Evolutionary conservation across 805 yeast genomes (phyloP).

Genomic region (Metschnikowia koreensis): DNA sequence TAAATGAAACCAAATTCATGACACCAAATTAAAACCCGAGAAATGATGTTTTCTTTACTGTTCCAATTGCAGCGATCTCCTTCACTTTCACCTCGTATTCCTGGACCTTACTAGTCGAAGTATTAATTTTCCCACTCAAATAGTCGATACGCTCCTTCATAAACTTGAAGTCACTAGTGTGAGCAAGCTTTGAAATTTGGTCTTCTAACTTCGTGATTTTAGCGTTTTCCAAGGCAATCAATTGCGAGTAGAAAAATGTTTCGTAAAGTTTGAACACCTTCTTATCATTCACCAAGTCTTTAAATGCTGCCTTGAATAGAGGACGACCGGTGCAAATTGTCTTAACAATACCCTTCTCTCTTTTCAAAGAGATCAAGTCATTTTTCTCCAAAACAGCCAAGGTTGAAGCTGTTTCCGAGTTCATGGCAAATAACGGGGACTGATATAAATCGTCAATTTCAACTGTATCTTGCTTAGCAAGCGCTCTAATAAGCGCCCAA

Average conservation of each 20-base stretch:
- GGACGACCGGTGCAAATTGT: slow-evolving; percentile 81
- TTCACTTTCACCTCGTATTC: slow-evolving; percentile 29
- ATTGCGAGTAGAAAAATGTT: slow-evolving; percentile 51
- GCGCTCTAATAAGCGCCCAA: slow-evolving; percentile 73
- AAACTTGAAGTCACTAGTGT: slow-evolving; percentile 49
- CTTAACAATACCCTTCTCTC: slow-evolving; percentile 72
- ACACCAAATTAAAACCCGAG: slow-evolving; percentile 10
- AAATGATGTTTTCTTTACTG: slow-evolving; percentile 9
- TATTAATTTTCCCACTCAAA: slow-evolving; percentile 62
- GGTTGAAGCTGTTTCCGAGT: slow-evolving; percentile 45
- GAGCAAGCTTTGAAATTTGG: slow-evolving; percentile 62
- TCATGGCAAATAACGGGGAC: slow-evolving; percentile 58
- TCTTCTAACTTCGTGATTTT: slow-evolving; percentile 66
- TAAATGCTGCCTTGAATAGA: slow-evolving; percentile 75
- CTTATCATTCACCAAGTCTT: slow-evolving; percentile 56
- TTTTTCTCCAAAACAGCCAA: slow-evolving; percentile 72
- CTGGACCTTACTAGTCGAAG: slow-evolving; percentile 47
- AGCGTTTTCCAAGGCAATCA: slow-evolving; percentile 57
- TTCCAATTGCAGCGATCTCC: slow-evolving; percentile 18
- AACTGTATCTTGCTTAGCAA: slow-evolving; percentile 50
- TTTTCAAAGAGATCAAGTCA: slow-evolving; percentile 68
- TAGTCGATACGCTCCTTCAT: slow-evolving; percentile 64
- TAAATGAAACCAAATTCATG: neutral
- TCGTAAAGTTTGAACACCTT: slow-evolving; percentile 61
- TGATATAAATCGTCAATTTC: slow-evolving; percentile 51